phyloP scores from a whole-genome alignment of 495 filamentous ascomycete genomes.

The Penicillium odoratum region DNA sequence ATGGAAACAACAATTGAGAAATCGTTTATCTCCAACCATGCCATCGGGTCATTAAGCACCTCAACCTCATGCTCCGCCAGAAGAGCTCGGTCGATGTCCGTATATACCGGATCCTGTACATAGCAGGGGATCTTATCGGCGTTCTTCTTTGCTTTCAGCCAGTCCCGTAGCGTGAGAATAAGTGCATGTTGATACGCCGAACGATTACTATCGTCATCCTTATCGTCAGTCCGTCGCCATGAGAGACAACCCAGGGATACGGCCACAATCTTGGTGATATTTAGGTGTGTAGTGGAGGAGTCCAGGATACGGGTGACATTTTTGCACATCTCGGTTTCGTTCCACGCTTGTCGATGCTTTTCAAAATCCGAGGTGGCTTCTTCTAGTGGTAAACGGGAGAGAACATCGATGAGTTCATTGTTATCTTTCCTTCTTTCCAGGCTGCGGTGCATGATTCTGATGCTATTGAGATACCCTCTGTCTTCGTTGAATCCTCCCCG shows the following conservation, averaged over 20 bases:
- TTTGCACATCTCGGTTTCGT: conserved; percentile 6
- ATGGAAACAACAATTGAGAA: conserved; percentile 31
- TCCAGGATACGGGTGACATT: conserved; percentile 10
- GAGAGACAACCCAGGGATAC: conserved; percentile 18
- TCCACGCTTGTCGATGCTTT: conserved; percentile 3
- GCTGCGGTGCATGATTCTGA: background rate
- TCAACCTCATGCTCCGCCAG: conserved; percentile 20
- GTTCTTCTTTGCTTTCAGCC: conserved; percentile 7
- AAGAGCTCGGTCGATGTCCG: conserved; percentile 17
- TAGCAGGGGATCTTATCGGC: conserved; percentile 12
- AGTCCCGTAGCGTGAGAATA: conserved; percentile 14
- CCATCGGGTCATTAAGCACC: conserved; percentile 32
- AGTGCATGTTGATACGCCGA: conserved; percentile 16
- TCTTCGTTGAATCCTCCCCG: background rate
- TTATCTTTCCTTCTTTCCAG: background rate
- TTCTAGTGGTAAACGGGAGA: background rate
- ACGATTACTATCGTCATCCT: background rate
- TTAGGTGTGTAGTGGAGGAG: conserved; percentile 4
- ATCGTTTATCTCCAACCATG: conserved; percentile 34
- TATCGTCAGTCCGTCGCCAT: background rate
- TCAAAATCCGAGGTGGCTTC: background rate
- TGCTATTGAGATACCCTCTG: background rate
- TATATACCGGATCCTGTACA: conserved; percentile 32
- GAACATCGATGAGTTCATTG: background rate
- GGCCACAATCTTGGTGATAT: conserved; percentile 14